phyloP scores from a whole-genome alignment of 805 yeast genomes.

The Tetrapisispora taiwanensis region DNA sequence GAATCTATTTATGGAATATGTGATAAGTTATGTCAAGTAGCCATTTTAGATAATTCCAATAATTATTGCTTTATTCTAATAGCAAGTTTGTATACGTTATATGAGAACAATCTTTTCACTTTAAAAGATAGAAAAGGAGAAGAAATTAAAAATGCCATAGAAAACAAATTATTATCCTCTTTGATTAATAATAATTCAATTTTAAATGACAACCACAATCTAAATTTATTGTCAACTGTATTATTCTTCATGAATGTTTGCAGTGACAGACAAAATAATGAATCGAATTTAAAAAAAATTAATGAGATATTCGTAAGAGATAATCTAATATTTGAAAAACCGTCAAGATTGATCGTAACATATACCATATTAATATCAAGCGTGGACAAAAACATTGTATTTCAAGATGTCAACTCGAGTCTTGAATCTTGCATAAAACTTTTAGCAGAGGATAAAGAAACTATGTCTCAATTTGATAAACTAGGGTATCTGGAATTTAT shows the following conservation, averaged over 20 bases:
- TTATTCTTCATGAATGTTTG: conserved; percentile 29
- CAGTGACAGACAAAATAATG: conserved; percentile 32
- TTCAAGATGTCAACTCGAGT: conserved; percentile 6
- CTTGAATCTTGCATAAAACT: not conserved
- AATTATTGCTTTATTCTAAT: conserved; percentile 23
- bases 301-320: conserved; percentile 30
- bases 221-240: conserved; percentile 25
- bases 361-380: conserved; percentile 41
- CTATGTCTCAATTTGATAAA: conserved; percentile 13
- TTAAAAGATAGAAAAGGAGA: conserved; percentile 11
- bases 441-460: not conserved
- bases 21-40: conserved; percentile 9
- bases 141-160: conserved; percentile 13
- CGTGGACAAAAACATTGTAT: conserved; percentile 34
- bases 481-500: conserved; percentile 23
- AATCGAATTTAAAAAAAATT: conserved; percentile 33
- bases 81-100: conserved; percentile 20
- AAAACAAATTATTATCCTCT: conserved; percentile 11
- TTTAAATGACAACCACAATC: conserved; percentile 18
- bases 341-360: conserved; percentile 30
- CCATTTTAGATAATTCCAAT: conserved; percentile 6
- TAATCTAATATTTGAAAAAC: conserved; percentile 8
- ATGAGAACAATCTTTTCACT: conserved; percentile 15
- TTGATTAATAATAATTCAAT: conserved; percentile 7
- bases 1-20: conserved; percentile 21